Evolutionary conservation across 2,329 filamentous ascomycete species (phyloP), one percentile per base, ranked within the genome.

Genomic region (Penicillium expansum): DNA sequence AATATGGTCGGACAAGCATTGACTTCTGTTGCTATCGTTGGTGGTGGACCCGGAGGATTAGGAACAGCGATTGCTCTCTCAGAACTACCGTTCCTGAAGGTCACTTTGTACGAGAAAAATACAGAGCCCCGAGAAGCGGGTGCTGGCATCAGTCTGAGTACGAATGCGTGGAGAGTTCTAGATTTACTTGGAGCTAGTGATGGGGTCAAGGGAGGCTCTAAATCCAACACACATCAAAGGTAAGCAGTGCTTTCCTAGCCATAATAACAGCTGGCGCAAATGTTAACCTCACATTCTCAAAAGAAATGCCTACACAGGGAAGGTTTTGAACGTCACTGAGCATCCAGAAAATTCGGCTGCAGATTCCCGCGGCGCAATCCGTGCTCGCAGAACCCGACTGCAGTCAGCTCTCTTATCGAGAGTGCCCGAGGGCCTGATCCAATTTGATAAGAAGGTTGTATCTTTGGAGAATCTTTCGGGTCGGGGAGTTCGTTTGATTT

Each of bases 371-470:
- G 68, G 45, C 22, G 35, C 59, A 6, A 63, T 63, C 44, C 63
- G 72, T 27, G 71, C 72, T 16, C 66, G 70, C 9, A 64, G 68
- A 50, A 75, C 72, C 2, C 69, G 69, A 44, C 68, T 84, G 3
- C 82, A 85, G 61, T 72, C 74, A 1, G 78, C 81, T 0, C 72
- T 85, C 0, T 67, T 82, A 3, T 70, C 75, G 1, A 73, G 76
- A n/a, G 74, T 84, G 0, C 74, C 77, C 3, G 65, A 71, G 4
- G 76, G 74, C 0, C 69, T 73, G 0, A 75, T 84, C 33, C 72
- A 77, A 6, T 69, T 82, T 1, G 74, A 72, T 1, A 82, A 80
- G 51, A 78, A 75, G 49, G 70, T 84, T 3, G 57, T 66, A 0
- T 61, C 59, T 0, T 61, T 83, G 2, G 65, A 76, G 4, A 70